A percentile compares a stretch with the other conserved stretches of the same genome.
phyloP scores from a whole-genome alignment of 2,329 filamentous ascomycete genomes.

The Penicillium glabrum region DNA sequence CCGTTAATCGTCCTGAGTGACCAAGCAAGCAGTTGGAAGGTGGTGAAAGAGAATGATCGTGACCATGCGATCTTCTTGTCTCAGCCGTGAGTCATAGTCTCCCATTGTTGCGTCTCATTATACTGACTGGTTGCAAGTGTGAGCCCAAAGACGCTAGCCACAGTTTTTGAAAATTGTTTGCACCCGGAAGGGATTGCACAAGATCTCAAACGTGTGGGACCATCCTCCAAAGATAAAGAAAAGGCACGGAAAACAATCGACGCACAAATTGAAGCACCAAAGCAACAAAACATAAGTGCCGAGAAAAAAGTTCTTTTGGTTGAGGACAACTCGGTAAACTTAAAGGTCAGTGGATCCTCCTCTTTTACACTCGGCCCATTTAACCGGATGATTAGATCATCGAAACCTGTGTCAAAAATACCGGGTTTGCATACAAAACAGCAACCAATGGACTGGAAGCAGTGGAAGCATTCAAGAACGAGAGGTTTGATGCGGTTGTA shows the following conservation, averaged over 20 bases:
- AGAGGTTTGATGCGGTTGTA: conserved; percentile 17
- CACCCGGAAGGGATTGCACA: neutral
- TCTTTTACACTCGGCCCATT: neutral
- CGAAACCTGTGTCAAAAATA: conserved; percentile 15
- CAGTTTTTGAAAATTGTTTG: conserved; percentile 16
- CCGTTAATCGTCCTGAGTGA: conserved; percentile 21
- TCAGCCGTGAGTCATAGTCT: conserved; percentile 18
- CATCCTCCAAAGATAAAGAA: neutral
- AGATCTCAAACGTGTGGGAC: neutral
- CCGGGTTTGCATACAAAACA: conserved; percentile 12
- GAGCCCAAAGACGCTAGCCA: conserved; percentile 21
- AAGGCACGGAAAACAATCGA: neutral
- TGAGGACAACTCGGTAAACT: conserved; percentile 42
- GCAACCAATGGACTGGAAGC: conserved; percentile 19
- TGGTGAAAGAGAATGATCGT: conserved; percentile 11
- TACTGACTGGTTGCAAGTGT: conserved; percentile 8
- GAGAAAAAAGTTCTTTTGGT: conserved; percentile 31
- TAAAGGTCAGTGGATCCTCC: conserved; percentile 23
- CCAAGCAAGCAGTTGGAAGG: conserved; percentile 15
- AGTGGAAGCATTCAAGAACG: conserved; percentile 14
- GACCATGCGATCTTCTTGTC: conserved; percentile 21
- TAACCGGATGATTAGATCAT: conserved; percentile 1
- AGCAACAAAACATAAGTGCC: neutral
- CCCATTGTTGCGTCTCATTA: too few relatives aligned
- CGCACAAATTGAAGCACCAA: neutral